Base-by-base conservation (phyloP, 2,329 filamentous ascomycete species). In the Diaporthe sp. region DNA sequence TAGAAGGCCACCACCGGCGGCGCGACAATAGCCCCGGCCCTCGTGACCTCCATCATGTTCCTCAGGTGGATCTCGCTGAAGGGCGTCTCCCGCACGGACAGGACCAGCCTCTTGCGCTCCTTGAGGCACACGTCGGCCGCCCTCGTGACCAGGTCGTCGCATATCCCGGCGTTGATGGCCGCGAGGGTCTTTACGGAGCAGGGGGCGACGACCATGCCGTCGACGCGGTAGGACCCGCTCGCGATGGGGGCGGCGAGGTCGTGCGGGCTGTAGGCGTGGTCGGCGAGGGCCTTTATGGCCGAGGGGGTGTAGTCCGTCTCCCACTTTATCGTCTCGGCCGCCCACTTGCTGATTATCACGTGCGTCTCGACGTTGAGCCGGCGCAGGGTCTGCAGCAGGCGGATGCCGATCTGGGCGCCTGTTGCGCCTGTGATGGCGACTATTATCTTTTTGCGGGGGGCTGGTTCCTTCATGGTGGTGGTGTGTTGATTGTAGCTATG, bases 391-490 rank as follows among this genome's bases (percentile, higher is more conserved):
- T 82, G 80, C 5, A 89, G 84, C 0, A 84, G 78, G 22, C 83
- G 84, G 73, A 89, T 86, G 1, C 83, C 87, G 9, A 85, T 81
- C 2, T 83, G 79, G 2, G 87, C 82, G 4, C 88, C 87, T 0
- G 88, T 89, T 0, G 88, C 87, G 4, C 87, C 88, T 2, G 88
- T 89, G 58, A 90, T 85, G 28, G 83, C 88, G 9, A 89, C 83
- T 1, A 89, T 82, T 68, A 89, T 87, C 12, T 82, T 79, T 42
- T 80, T 81, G 74, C 71, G 28, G 1, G 57, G 31, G 10, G 42
- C 6, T 12, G 31, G 72, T 63, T 31, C 42, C 9, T 44, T 44
- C 63, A 68, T 68, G 6, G 22, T 51, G 17, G 44, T 25, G 12
- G 4, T 49, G 13, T 51, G 17, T 31, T 20, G 12, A 1, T 49